Base-by-base conservation (phyloP, 257 asterid genomes). In the Thymus mandschuricus region DNA sequence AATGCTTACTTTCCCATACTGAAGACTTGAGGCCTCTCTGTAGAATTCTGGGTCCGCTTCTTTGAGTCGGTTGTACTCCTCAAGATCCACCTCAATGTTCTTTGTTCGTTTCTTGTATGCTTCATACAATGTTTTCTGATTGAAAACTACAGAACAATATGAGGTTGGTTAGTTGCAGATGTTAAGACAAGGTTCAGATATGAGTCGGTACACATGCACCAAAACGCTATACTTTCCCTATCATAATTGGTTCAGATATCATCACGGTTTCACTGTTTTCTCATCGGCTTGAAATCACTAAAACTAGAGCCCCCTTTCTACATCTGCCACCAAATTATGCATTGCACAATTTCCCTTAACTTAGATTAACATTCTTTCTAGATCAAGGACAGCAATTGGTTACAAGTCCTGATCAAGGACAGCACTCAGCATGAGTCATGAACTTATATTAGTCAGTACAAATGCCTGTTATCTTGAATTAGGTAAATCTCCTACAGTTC, bases 11-110 rank as follows among this genome's bases (percentile, higher is more conserved):
- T 92, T 92, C 70, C 99, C 98, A 75, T 95, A 95, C 74, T 92
- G 98, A 64, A 95, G 99, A 83, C 99, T 95, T 30, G 99, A 95
- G 66, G 98, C 99, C 73, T 84, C 92, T 66, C 98, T 76, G 73
- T 92, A 95, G 81, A 95, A 95, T 80, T 95, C 98, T 4, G 99
- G 96, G 73, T 95, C 99, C 13, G 12, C 49, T 44, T 44, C 49
- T 9, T 10, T 44, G 12, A 44, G 49, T 9, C 49, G 8, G 6
- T 44, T 44, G 49, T 44, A 44, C 49, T 44, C 49, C 12, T 44
- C 49, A 44, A 44, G 49, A 7, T 44, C 49, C 9, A 7, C 49
- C 49, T 44, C 49, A 44, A 44, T 44, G 49, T 44, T 10, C 49
- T 44, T 44, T 44, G 49, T 44, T 0, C 49, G 10, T 44, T 44